phyloP scores from a whole-genome alignment of 352 stramenopile species.

The Phytophthora ramorum region DNA sequence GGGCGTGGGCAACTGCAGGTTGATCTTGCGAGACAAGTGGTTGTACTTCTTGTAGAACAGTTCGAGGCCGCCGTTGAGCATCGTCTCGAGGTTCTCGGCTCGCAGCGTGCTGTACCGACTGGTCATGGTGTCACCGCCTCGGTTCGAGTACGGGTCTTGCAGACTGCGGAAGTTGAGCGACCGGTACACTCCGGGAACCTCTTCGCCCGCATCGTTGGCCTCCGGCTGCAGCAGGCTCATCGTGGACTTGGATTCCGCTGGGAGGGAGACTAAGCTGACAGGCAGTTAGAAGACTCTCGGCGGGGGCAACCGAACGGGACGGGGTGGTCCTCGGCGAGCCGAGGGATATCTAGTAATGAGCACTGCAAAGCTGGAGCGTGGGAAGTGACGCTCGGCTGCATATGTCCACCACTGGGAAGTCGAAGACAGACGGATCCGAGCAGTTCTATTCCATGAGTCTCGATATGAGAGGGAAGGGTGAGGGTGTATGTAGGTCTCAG shows the following conservation, averaged over 20 bases:
- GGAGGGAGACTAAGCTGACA: too few relatives aligned
- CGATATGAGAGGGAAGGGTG: too few relatives aligned
- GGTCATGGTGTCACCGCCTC: conserved; percentile 39
- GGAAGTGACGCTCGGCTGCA: too few relatives aligned
- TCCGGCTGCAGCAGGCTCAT: not conserved
- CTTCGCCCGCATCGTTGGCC: not conserved
- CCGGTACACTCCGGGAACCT: not conserved
- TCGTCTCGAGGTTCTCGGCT: conserved; percentile 61
- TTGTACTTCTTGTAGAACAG: conserved; percentile 82
- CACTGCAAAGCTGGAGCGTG: not conserved
- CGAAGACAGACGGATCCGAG: too few relatives aligned
- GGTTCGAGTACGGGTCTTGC: conserved; percentile 64
- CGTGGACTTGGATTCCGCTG: not conserved
- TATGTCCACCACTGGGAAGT: too few relatives aligned
- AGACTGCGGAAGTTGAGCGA: conserved; percentile 62
- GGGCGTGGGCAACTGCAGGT: conserved; percentile 32
- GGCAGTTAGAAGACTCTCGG: not conserved
- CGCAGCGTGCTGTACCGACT: conserved; percentile 55
- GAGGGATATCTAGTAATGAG: not conserved
- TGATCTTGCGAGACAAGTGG: conserved; percentile 63
- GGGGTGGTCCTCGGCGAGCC: not conserved
- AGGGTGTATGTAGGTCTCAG: too few relatives aligned
- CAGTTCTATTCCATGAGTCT: too few relatives aligned
- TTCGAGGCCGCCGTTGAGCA: conserved; percentile 66
- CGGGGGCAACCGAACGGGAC: not conserved